A percentile compares a stretch with the other conserved stretches of the same genome.
Evolutionary conservation across 306 rosid genomes (phyloP).

Genomic region (Rosa multiflora): DNA sequence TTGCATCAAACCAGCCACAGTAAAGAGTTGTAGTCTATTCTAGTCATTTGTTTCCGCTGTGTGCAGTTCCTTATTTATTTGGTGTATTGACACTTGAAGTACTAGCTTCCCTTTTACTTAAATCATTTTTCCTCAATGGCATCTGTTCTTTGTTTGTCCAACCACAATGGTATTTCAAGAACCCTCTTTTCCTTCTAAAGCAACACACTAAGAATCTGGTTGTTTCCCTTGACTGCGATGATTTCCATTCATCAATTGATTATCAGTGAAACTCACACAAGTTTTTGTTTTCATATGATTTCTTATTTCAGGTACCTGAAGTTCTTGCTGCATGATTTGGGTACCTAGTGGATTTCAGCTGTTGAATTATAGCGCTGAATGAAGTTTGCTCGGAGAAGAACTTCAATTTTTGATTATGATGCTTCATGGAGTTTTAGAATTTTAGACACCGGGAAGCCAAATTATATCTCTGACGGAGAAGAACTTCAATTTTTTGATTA

Average conservation of each 20-base stretch:
- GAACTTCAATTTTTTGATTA: no score
- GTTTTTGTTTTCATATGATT: neutral
- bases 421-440: neutral
- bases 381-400: neutral
- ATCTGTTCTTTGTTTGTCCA: neutral
- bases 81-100: neutral
- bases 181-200: no score
- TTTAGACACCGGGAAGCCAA: neutral
- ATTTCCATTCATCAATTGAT: neutral
- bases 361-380: neutral
- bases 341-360: neutral
- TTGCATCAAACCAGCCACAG: neutral
- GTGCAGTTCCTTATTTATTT: neutral
- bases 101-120: neutral
- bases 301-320: constrained; percentile 5
- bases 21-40: neutral
- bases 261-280: neutral
- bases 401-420: neutral
- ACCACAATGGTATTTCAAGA: no score
- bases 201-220: no score
- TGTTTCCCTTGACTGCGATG: neutral
- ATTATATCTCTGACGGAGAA: no score
- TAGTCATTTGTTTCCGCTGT: neutral
- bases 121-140: neutral
- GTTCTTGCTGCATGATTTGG: constrained; percentile 7